phyloP scores from a whole-genome alignment of 208 protist species.

The Leptomonas pyrrhocoris region DNA sequence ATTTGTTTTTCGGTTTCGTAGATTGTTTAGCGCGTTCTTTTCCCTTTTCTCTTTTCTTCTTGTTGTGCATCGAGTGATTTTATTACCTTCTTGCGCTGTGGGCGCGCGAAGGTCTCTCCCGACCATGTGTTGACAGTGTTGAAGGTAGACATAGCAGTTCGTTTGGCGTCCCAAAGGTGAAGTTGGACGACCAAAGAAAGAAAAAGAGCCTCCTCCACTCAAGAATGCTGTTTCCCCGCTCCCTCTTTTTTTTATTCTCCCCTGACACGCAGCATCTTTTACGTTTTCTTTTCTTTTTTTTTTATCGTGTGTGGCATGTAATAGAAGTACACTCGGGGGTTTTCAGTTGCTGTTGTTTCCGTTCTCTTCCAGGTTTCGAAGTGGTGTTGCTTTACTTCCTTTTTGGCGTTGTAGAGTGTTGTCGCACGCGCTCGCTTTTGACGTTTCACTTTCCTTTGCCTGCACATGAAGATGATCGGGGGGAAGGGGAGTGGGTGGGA shows the following conservation, averaged over 20 bases:
- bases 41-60: conserved; percentile 5
- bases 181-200: no score
- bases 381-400: no score
- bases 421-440: neutral
- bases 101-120: no score
- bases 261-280: no score
- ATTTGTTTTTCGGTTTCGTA: conserved; percentile 6
- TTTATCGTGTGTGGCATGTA: neutral
- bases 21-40: conserved; percentile 3
- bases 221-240: neutral
- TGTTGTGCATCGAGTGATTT: neutral
- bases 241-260: neutral
- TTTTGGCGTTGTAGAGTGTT: no score
- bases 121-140: no score
- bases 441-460: neutral
- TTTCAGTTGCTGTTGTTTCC: neutral
- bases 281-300: neutral
- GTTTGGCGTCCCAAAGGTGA: no score
- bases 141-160: no score
- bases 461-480: neutral
- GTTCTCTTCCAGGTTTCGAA: no score
- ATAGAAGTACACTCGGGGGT: no score
- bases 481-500: neutral
- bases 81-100: neutral
- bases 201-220: no score